Evolutionary conservation across 208 protist species (phyloP), one percentile per base, ranked within the genome.

Genomic region (Leishmania aethiopica): DNA sequence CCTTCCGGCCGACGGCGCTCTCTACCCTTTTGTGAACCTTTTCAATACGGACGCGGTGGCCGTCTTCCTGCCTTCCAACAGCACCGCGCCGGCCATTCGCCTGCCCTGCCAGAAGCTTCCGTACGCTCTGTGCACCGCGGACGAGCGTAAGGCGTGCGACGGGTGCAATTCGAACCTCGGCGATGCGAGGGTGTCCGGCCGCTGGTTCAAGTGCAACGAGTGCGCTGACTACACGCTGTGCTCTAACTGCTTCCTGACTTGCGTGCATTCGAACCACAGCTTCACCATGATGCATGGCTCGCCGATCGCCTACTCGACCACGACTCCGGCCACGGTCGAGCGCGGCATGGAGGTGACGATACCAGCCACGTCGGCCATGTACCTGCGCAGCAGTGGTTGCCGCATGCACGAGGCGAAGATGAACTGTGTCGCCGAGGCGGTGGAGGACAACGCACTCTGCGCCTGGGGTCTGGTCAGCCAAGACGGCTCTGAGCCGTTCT

Each of bases 201-300:
- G 75, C n/a, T 96, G 94, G 92, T 98, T 93, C 90, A 95, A 95
- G 86, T 98, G 95, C 85, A 97, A 97, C 79, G 93, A 96, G 80
- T 98, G 95, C 77, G 92, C 88, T 22, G 93, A 98, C 88, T 98
- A 97, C 85, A 87, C 89, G 66, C 88, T 98, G 37, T 98, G 95
- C 83, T 84, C 85, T 66, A 86, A 78, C 57, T 98, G 95, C 86
- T 98, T 96, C 84, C 69, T 78, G 42, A 83, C 89, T 32, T 97
- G 90, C 74, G 86, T 92, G 19, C 95, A 98, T 87, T 91, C 92
- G 11, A 88, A 95, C 83, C 95, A 98, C 89, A 87, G 90, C 47
- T 98, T 98, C 82, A 96, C 95, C 17, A 73, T 93, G 79, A 96
- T 98, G 92, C 91, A 91, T 55, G 83, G 88, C 42, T 76, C 84